Percentiles rank a stretch among this genome's conserved stretches.
Evolutionary conservation across 805 yeast species (phyloP).

Genomic region (Barnettozyma botsteinii): DNA sequence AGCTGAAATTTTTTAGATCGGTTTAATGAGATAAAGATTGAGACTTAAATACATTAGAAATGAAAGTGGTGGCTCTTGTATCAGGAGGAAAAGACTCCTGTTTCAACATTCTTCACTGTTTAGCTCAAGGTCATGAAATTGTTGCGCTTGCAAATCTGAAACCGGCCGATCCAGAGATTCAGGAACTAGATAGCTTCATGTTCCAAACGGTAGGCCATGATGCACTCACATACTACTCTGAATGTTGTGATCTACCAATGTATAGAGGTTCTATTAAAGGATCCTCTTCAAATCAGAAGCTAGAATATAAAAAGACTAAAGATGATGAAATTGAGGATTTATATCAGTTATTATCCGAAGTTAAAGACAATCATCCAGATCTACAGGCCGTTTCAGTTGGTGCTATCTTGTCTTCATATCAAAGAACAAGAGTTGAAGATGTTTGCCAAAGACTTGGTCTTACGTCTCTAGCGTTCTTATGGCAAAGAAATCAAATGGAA

Average conservation of each 20-base stretch:
- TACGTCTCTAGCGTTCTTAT: conserved; percentile 66
- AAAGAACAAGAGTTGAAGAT: conserved; percentile 87
- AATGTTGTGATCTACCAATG: conserved; percentile 76
- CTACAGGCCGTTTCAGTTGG: conserved; percentile 89
- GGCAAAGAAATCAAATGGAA: conserved; percentile 84
- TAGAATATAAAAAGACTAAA: conserved; percentile 64
- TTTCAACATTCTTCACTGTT: conserved; percentile 80
- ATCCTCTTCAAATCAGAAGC: conserved; percentile 49
- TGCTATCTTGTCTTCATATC: conserved; percentile 93
- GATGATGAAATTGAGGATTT: conserved; percentile 90
- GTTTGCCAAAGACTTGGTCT: conserved; percentile 74
- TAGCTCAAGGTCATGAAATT: conserved; percentile 79
- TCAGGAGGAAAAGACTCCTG: conserved; percentile 98
- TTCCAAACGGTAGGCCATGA: conserved; percentile 96
- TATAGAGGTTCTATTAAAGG: conserved; percentile 65
- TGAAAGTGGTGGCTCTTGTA: conserved; percentile 89
- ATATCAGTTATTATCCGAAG: conserved; percentile 42
- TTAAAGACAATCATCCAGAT: conserved; percentile 56
- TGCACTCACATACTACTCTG: conserved; percentile 54
- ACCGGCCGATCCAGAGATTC: conserved; percentile 46
- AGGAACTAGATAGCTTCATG: conserved; percentile 92
- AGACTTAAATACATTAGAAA: conserved; percentile 22
- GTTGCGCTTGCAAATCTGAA: conserved; percentile 80
- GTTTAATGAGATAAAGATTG: too few species aligned
- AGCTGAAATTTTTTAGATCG: neutral